phyloP scores from a whole-genome alignment of 202 grass and related monocot species.

The Zoysia matrella region DNA sequence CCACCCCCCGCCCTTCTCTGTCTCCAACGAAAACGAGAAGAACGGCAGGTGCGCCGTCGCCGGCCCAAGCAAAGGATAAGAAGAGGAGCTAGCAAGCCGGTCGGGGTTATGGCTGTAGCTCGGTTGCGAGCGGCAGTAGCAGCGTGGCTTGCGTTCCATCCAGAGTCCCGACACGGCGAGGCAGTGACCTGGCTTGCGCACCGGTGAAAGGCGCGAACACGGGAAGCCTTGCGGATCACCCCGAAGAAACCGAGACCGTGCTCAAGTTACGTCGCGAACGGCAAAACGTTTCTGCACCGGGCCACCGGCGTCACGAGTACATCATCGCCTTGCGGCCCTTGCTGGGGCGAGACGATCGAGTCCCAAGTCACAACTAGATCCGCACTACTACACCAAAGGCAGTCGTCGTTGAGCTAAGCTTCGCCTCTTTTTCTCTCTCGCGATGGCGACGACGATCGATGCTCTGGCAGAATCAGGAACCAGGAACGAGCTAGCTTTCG shows the following conservation, averaged over 20 bases:
- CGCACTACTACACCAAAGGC: constrained; percentile 19
- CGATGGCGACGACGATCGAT: not conserved
- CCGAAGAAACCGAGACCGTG: not conserved
- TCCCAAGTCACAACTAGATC: constrained; percentile 17
- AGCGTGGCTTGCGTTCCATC: not conserved
- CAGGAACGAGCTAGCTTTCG: not conserved
- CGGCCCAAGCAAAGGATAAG: not conserved
- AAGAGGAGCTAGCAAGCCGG: not conserved
- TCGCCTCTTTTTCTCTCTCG: not conserved
- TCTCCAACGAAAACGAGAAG: not conserved
- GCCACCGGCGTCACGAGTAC: not conserved
- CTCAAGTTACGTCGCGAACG: not conserved
- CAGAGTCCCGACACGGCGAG: not conserved
- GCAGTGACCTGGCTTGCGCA: not conserved
- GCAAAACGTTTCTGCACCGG: not conserved
- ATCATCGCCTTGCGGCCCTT: not conserved
- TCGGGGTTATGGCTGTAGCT: not conserved
- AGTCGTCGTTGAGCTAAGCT: not conserved
- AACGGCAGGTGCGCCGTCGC: constrained; percentile 37
- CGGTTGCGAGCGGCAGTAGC: too few relatives aligned
- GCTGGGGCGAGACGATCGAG: not conserved
- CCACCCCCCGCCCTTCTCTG: not conserved
- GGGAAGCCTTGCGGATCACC: not conserved
- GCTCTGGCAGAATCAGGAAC: constrained; percentile 3
- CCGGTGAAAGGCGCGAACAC: not conserved